A percentile compares a stretch with the other conserved stretches of the same genome.
These are phyloP conservation scores for Candida ipomoeae DNA, from an alignment of 805 yeast species.

Conservation along the genomic window DNA sequence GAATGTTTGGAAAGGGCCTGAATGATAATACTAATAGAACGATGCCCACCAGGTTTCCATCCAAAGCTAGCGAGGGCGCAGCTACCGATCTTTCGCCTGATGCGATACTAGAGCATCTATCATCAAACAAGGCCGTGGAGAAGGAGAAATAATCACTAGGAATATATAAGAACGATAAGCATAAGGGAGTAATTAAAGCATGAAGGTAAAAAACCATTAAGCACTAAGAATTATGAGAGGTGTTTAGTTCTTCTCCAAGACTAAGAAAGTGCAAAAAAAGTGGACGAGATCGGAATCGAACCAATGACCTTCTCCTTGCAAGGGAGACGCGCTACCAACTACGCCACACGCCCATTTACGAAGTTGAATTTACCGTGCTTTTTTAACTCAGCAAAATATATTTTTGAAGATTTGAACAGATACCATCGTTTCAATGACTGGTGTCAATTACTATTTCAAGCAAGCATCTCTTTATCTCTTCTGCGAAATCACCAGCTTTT, in stretches of 20 bases:
- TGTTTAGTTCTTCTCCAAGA: too few relatives aligned
- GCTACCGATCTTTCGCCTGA: slow-evolving; percentile 8
- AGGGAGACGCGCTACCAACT: slow-evolving; percentile 81
- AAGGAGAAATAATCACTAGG: neutral
- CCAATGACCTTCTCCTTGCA: slow-evolving; percentile 75
- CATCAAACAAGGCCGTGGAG: slow-evolving; percentile 1
- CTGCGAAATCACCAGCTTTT: too few relatives aligned
- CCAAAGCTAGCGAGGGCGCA: neutral
- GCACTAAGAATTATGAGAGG: too few relatives aligned
- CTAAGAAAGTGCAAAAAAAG: slow-evolving; percentile 15
- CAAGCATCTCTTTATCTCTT: neutral
- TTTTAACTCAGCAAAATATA: too few relatives aligned
- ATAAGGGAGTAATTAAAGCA: too few relatives aligned
- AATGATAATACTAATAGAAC: neutral
- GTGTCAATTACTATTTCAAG: too few relatives aligned
- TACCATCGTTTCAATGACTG: too few relatives aligned
- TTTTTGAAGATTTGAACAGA: too few relatives aligned
- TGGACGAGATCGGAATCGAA: slow-evolving; percentile 78
- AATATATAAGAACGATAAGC: neutral
- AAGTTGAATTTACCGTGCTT: neutral
- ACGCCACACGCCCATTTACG: slow-evolving; percentile 64
- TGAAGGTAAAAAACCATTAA: neutral
- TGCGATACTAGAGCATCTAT: slow-evolving; percentile 5
- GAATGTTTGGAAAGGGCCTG: neutral
- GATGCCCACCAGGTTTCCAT: neutral